A percentile compares a stretch with the other conserved stretches of the same genome.
Evolutionary conservation across 768 basidiomycete genomes (phyloP).

Genomic region (Russula dissimulans): DNA sequence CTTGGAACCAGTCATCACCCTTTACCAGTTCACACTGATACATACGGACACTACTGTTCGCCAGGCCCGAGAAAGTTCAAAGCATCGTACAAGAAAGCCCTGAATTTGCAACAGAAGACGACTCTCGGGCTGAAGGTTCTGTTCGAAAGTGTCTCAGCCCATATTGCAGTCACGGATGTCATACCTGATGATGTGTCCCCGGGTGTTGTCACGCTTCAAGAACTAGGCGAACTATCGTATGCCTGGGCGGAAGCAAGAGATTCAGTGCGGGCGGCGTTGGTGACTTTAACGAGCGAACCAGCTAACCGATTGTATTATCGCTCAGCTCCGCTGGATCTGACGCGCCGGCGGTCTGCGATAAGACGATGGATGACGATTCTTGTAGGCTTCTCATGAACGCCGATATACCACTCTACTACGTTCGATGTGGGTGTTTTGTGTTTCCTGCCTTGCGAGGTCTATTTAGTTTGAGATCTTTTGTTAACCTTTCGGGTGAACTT

Average conservation of each 20-base stretch:
- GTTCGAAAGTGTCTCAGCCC: background rate
- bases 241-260: background rate
- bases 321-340: background rate
- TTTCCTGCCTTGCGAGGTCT: too few relatives aligned
- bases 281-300: background rate
- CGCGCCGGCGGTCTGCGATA: background rate
- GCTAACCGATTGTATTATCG: background rate
- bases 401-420: too few relatives aligned
- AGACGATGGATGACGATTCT: background rate
- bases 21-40: background rate
- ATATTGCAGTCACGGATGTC: background rate
- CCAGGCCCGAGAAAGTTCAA: background rate
- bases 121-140: background rate
- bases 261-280: background rate
- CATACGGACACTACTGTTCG: too few relatives aligned
- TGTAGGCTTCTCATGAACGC: background rate
- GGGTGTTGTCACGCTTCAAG: background rate
- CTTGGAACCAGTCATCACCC: background rate
- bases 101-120: background rate
- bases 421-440: too few relatives aligned
- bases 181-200: background rate
- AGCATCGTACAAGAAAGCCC: background rate
- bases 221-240: background rate
- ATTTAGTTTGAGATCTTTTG: too few relatives aligned
- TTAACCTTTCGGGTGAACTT: too few relatives aligned